phyloP scores from a whole-genome alignment of 148 eudicot genomes.

The Chenopodium quinoa region DNA sequence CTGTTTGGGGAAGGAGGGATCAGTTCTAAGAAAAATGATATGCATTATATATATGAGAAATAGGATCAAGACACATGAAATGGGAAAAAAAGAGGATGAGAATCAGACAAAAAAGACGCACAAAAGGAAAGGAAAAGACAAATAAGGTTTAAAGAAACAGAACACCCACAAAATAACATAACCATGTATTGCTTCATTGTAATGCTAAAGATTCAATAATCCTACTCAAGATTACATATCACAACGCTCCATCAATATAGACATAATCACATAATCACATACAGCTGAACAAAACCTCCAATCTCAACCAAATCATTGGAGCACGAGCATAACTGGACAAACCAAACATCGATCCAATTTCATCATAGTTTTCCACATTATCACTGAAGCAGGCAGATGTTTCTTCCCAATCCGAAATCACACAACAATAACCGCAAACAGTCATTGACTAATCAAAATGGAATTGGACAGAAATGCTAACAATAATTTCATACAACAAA shows the following conservation, averaged over 20 bases:
- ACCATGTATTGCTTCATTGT: background rate
- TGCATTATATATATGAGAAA: too few species aligned
- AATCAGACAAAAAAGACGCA: background rate
- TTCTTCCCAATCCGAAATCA: background rate
- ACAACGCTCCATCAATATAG: background rate
- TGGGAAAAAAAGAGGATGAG: background rate
- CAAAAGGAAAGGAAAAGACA: background rate
- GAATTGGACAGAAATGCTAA: background rate
- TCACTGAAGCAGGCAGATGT: background rate
- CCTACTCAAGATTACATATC: background rate
- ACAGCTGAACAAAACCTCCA: too few species aligned
- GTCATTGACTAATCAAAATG: background rate
- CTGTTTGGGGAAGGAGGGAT: background rate
- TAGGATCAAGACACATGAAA: too few species aligned
- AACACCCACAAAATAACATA: background rate
- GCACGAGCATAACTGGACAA: background rate
- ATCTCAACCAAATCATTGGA: too few species aligned
- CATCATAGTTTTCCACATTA: background rate
- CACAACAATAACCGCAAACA: background rate
- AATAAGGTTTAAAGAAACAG: background rate
- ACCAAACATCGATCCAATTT: background rate
- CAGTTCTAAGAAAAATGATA: too few species aligned
- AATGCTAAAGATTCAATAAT: background rate
- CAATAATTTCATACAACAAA: background rate
- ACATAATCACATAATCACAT: background rate